Base-by-base conservation (phyloP, 2,329 filamentous ascomycete genomes). In the Coniella lustricola region DNA sequence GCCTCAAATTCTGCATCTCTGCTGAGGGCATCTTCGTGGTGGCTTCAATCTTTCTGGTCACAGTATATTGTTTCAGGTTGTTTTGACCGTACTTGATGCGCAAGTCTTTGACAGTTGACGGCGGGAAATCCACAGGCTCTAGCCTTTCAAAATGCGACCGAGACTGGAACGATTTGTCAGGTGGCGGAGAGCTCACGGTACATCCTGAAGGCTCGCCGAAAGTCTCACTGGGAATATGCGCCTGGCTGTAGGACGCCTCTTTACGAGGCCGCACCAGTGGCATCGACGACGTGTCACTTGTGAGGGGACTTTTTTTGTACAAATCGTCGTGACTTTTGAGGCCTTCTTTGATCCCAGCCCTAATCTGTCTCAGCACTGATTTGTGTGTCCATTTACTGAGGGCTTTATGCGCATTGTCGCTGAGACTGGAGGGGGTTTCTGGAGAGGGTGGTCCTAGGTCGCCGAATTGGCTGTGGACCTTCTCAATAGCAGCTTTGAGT, bases 401-500 rank as follows among this genome's bases (percentile, higher is more conserved):
- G n/a, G n/a, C n/a, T n/a, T n/a, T n/a, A n/a, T n/a, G n/a, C n/a
- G n/a, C n/a, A n/a, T n/a, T n/a, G n/a, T n/a, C n/a, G n/a, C n/a
- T n/a, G 25, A 29, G 25, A 29, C 10, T 10, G 10, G 25, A 29
- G 25, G 5, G 25, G 25, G 25, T n/a, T n/a, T n/a, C n/a, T n/a
- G n/a, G n/a, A n/a, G n/a, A n/a, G n/a, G n/a, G n/a, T n/a, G n/a
- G 48, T 9, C 59, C 53, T 4, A 62, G 60, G 5, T 62, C 53
- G 18, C 65, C 62, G 34, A 63, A 55, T 20, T 56, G 57, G 18
- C 58, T 50, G 7, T 63, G 53, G 0, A 60, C 60, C 3, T 41
- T 20, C 7, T 41, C 38, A 17, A 42, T 22, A 3, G 29, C 48
- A 43, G 25, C 16, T 17, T 42, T 36, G 52, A 68, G 67, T 18